Evolutionary conservation across 768 basidiomycete species (phyloP), one percentile per base, ranked within the genome.

Genomic region (Sporobolomyces phaffii): DNA sequence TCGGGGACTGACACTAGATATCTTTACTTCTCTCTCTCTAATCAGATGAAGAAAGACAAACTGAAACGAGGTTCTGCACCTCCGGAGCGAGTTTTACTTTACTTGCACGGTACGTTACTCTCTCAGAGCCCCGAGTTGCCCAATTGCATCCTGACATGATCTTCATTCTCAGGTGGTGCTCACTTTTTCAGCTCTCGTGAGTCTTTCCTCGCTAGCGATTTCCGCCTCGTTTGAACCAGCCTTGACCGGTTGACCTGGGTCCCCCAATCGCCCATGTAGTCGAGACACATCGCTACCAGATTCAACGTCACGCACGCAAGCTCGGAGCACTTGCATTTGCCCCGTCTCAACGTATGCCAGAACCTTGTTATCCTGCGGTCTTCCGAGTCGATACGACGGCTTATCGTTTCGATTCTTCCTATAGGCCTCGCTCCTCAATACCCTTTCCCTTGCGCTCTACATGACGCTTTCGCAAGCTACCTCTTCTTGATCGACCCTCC

Each of bases 401-500:
- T n/a, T n/a, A n/a, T n/a, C n/a, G n/a, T n/a, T n/a, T n/a, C 18
- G 14, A 44, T 20, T 44, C 26, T 45, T 77, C 77, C 3, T 15
- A 15, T 41, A 58, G 84, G 88, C 56, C 83, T 93, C 31, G 88
- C 94, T 22, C 94, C 94, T 0, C 94, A 97, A 78, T 98, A 96
- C 74, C 93, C 93, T 2, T 97, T 96, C 77, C 94, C 94, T 2
- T 81, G 78, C 65, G 68, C 60, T 0, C 56, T 97, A 10, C 93
- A 94, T 73, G 94, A 98, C 77, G 79, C 86, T 34, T 75, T 98
- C 18, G 90, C 94, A 4, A 86, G 91, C 9, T 98, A 96, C 73
- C 76, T 99, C 10, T 99, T 87, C 78, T 80, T 99, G 29, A 90
- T 93, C 69, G 79, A 82, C 29, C 92, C 94, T 2, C 93, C 93